A percentile compares a stretch with the other conserved stretches of the same genome.
Conservation (phyloP, 768 basidiomycete genomes). For the Gloeopeniophorella convolvens region DNA sequence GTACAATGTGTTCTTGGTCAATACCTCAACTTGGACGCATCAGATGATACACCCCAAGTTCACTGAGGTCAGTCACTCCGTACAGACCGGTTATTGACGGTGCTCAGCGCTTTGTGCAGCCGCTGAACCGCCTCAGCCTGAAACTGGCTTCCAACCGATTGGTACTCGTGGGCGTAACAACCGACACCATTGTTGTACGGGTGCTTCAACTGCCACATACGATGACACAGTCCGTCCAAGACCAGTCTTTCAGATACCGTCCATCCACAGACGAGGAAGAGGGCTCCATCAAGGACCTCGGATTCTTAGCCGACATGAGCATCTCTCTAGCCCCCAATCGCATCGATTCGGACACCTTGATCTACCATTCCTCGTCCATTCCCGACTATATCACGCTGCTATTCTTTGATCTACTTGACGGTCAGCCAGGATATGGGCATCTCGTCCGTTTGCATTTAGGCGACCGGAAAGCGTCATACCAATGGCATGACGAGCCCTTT, state of each 20-base stretch:
- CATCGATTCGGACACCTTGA: not conserved
- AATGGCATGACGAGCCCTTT: slow-evolving; percentile 12
- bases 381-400: not conserved
- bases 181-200: not conserved
- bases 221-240: not conserved
- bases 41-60: slow-evolving; percentile 5
- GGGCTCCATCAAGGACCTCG: not conserved
- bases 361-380: not conserved
- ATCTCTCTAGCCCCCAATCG: not conserved
- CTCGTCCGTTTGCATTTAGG: not conserved
- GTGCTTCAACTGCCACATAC: not conserved
- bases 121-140: not conserved
- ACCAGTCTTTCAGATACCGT: not conserved
- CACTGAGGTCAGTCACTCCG: not conserved
- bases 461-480: not conserved
- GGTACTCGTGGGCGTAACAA: not conserved
- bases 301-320: not conserved
- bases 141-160: not conserved
- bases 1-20: slow-evolving; percentile 11
- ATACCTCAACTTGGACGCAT: slow-evolving; percentile 3
- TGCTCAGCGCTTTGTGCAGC: not conserved
- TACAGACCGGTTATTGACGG: not conserved
- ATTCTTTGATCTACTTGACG: slow-evolving; percentile 5
- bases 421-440: not conserved
- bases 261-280: not conserved